Conservation (phyloP, 352 stramenopile genomes). For the Phytopythium aichiense region DNA sequence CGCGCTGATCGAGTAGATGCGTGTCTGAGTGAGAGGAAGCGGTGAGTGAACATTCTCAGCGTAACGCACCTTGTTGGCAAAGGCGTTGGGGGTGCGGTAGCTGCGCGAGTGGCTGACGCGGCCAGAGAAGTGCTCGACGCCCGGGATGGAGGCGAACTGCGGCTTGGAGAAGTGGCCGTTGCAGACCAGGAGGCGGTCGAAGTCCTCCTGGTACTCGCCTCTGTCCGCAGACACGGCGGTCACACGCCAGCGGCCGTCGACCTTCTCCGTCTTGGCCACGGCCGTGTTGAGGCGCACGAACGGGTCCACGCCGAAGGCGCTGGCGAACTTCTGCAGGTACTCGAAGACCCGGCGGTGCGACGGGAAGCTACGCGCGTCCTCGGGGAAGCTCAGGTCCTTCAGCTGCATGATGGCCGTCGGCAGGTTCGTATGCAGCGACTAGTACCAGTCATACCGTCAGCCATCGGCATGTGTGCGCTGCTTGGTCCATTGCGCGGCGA, state of each 20-base stretch:
- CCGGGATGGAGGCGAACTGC: constrained; percentile 38
- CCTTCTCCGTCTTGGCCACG: constrained; percentile 50
- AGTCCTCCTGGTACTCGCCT: constrained; percentile 48
- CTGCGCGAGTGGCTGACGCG: constrained; percentile 44
- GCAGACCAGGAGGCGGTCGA: constrained; percentile 76
- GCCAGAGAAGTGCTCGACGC: constrained; percentile 47
- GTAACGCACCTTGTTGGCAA: constrained; percentile 32
- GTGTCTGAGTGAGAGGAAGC: not conserved
- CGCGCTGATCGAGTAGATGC: constrained; percentile 16
- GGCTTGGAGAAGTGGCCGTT: constrained; percentile 76
- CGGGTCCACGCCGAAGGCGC: constrained; percentile 44
- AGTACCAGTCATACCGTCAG: too few species aligned
- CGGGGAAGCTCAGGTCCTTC: constrained; percentile 59
- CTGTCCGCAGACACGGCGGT: constrained; percentile 28
- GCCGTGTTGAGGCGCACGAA: constrained; percentile 44
- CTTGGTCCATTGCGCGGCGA: not conserved
- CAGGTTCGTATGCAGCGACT: constrained; percentile 79
- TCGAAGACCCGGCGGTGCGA: constrained; percentile 55
- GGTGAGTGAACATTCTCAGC: not conserved
- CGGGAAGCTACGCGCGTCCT: constrained; percentile 46
- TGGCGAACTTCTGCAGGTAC: constrained; percentile 70
- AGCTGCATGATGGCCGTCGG: constrained; percentile 81
- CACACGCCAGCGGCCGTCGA: constrained; percentile 30
- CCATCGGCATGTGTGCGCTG: too few species aligned
- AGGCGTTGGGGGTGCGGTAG: constrained; percentile 45